Evolutionary conservation across 2,329 filamentous ascomycete species (phyloP).

Genomic region (Pseudocercospora fijiensis): DNA sequence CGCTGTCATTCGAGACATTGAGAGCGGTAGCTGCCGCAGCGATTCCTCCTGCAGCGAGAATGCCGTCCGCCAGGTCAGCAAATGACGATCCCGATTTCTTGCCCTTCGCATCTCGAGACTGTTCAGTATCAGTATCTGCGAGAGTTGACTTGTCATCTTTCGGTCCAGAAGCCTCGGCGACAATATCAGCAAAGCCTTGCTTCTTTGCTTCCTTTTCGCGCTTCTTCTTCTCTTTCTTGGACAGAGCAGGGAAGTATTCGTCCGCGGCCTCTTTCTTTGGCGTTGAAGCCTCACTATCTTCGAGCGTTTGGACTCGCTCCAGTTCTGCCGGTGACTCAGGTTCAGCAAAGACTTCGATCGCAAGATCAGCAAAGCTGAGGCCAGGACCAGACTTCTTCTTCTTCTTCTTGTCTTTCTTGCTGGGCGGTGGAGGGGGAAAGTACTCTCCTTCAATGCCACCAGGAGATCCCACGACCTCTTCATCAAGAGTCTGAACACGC

Average conservation of each 20-base stretch:
- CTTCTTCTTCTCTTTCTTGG: conserved; percentile 42
- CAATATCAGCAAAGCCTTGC: conserved; percentile 23
- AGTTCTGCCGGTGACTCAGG: conserved; percentile 8
- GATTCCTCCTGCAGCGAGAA: conserved; percentile 32
- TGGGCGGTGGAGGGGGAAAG: conserved; percentile 37
- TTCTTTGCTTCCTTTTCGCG: conserved; percentile 45
- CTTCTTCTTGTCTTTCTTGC: conserved; percentile 53
- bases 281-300: neutral
- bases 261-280: conserved; percentile 12
- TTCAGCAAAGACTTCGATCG: conserved; percentile 5
- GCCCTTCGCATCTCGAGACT: conserved; percentile 1
- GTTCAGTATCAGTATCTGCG: conserved; percentile 10
- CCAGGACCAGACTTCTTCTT: conserved; percentile 1
- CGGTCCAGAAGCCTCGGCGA: conserved; percentile 10
- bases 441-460: conserved; percentile 8
- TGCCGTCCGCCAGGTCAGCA: conserved; percentile 33
- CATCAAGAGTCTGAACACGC: conserved; percentile 14
- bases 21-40: conserved; percentile 26
- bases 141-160: conserved; percentile 3
- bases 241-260: conserved; percentile 36
- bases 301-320: neutral
- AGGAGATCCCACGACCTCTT: conserved; percentile 13
- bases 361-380: conserved; percentile 3
- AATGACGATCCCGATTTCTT: conserved; percentile 24
- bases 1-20: conserved; percentile 19